Conservation (phyloP, 495 filamentous ascomycete genomes). For the Penicillium parvum region DNA sequence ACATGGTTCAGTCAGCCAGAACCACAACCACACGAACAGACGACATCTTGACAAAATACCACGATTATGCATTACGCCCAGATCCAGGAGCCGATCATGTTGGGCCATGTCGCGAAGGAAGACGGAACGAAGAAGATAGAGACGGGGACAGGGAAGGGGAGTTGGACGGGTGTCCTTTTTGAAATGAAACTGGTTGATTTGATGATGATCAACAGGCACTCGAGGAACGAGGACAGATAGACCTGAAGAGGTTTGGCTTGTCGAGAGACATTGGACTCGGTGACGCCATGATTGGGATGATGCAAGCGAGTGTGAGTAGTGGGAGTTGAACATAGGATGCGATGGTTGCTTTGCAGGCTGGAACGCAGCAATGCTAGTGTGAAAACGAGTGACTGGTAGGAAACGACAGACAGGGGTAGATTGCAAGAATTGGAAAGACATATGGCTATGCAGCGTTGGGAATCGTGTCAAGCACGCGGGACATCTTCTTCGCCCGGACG, state of each 20-base stretch:
- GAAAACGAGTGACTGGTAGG: not conserved
- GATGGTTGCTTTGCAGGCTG: conserved; percentile 18
- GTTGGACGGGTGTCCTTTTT: not conserved
- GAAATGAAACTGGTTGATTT: not conserved
- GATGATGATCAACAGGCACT: not conserved
- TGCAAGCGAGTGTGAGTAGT: conserved; percentile 12
- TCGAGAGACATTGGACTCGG: not conserved
- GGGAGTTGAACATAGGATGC: conserved; percentile 1
- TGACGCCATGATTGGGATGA: not conserved
- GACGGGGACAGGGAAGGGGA: not conserved
- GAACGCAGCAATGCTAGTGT: conserved; percentile 16
- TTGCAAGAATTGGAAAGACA: not conserved
- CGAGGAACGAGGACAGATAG: not conserved
- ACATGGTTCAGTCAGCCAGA: not conserved
- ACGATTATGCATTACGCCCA: not conserved
- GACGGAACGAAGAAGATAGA: not conserved
- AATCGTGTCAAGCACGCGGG: conserved; percentile 30
- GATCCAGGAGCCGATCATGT: not conserved
- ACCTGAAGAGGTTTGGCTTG: not conserved
- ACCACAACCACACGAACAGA: not conserved
- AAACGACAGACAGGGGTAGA: not conserved
- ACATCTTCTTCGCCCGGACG: conserved; percentile 60
- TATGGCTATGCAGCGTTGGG: conserved; percentile 13
- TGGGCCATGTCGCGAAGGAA: not conserved
- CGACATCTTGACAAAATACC: not conserved